Percentiles rank a stretch among this genome's conserved stretches.
Evolutionary conservation across 306 rosid genomes (phyloP).

Genomic region (Vachellia pachyceras): DNA sequence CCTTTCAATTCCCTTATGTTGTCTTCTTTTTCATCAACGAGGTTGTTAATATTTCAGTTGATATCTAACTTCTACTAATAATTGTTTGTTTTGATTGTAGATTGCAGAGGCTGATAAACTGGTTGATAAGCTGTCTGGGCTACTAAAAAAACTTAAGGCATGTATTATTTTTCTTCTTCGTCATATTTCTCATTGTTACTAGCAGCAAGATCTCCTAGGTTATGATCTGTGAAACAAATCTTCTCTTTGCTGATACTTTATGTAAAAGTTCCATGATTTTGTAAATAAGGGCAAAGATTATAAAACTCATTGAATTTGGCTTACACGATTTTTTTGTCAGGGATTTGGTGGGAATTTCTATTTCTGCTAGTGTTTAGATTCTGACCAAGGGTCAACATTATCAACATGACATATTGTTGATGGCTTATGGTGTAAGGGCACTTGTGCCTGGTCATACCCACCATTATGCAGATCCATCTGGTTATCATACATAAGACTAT

Average conservation of each 20-base stretch:
- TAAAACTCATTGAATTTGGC: neutral
- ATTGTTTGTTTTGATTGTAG: constrained; percentile 39
- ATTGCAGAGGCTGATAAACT: constrained; percentile 62
- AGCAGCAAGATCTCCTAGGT: neutral
- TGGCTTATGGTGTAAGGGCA: neutral
- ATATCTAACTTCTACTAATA: neutral
- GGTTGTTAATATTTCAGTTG: neutral
- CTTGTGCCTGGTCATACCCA: neutral
- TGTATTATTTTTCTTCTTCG: constrained; percentile 7
- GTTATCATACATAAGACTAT: too few species aligned
- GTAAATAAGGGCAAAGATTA: neutral
- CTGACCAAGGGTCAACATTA: neutral
- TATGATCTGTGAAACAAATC: neutral
- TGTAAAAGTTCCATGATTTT: neutral
- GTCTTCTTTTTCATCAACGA: neutral
- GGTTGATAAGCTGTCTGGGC: constrained; percentile 59
- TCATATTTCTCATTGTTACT: neutral
- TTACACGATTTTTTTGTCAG: neutral
- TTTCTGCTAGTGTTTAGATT: neutral
- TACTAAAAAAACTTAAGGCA: constrained; percentile 66
- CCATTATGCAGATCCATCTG: too few species aligned
- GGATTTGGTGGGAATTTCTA: neutral
- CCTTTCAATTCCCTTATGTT: neutral
- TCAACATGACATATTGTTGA: neutral
- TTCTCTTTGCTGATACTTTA: neutral